These are phyloP conservation scores for Persicaria maculosa DNA, from an alignment of 148 eudicot genomes.

Conservation along the genomic window DNA sequence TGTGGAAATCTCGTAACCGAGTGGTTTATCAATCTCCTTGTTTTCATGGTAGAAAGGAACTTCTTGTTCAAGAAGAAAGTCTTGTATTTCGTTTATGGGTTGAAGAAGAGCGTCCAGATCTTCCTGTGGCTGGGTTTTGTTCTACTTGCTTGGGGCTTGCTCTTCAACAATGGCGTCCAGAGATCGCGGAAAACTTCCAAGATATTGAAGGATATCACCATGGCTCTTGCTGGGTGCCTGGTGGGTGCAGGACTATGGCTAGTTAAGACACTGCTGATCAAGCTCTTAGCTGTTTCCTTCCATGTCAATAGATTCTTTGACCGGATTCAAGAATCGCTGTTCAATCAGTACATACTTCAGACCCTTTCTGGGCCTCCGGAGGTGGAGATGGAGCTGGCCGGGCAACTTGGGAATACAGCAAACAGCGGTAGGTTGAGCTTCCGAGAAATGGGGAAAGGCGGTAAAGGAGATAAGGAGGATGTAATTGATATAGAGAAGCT, in stretches of 20 bases:
- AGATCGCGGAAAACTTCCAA: constrained; percentile 34
- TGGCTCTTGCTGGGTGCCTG: constrained; percentile 53
- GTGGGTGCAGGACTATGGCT: constrained; percentile 80
- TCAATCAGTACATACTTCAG: constrained; percentile 84
- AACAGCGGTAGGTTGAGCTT: constrained; percentile 45
- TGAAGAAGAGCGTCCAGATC: constrained; percentile 60
- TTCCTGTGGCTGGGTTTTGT: constrained; percentile 63
- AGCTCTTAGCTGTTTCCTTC: constrained; percentile 60
- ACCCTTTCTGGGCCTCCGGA: constrained; percentile 60
- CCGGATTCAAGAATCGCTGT: constrained; percentile 72
- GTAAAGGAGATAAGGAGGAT: constrained; percentile 36
- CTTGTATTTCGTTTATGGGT: constrained; percentile 62
- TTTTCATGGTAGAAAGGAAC: constrained; percentile 61
- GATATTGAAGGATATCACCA: constrained; percentile 47
- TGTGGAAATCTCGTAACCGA: constrained; percentile 60
- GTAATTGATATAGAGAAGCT: constrained; percentile 73
- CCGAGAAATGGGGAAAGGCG: constrained; percentile 29
- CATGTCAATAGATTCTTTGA: constrained; percentile 83
- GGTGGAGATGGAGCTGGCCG: constrained; percentile 23
- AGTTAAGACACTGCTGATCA: constrained; percentile 57
- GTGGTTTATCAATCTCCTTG: constrained; percentile 40
- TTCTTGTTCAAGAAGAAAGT: constrained; percentile 65
- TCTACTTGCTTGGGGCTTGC: constrained; percentile 70
- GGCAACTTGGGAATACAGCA: constrained; percentile 14
- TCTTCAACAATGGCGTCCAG: constrained; percentile 46